Evolutionary conservation across 2,329 filamentous ascomycete species (phyloP), one percentile per base, ranked within the genome.

Genomic region (Sporothrix brunneoviolacea): DNA sequence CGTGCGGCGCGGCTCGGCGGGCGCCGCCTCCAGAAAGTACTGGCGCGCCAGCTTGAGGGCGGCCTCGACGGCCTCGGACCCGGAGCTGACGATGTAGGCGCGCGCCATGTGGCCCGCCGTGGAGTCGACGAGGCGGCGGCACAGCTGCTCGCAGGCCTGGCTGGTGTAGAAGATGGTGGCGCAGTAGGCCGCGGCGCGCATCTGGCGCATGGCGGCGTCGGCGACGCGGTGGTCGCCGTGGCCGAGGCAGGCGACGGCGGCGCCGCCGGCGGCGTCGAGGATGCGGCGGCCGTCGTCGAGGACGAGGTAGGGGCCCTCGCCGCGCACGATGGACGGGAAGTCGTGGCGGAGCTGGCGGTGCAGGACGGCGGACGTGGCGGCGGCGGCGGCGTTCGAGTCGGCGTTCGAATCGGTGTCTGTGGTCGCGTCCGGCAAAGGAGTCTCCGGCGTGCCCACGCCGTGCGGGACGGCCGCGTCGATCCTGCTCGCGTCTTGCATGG

Each of bases 51-150:
- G 64, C 60, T 86, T 87, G 57, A 84, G 62, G 1, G 81, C 79
- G 3, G 80, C 80, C 60, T 87, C 83, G 55, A 79, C 75, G 6
- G 81, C 81, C 64, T 86, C 83, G 33, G 79, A 82, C 7, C 78
- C 67, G 3, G 66, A 69, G 54, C 64, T 63, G 36, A 69, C 65
- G 21, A 70, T 63, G 48, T 67, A 69, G 10, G 65, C 67, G 18
- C 64, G 59, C 16, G 64, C 57, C 66, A 70, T 68, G n/a, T 62
- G 55, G 19, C 67, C 67, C 15, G 60, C 55, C 3, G 65, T 68
- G 3, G 62, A 65, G 33, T 68, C 62, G 16, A 70, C 60, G 38
- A 73, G 54, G 7, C 61, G 55, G 4, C 58, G 61, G 30, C 68
- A 68, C 8, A 73, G 58, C 39, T 71, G 61, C 53, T 74, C 71